Base-by-base conservation (phyloP, 2,329 filamentous ascomycete genomes). In the Raffaelea deltoideospora region DNA sequence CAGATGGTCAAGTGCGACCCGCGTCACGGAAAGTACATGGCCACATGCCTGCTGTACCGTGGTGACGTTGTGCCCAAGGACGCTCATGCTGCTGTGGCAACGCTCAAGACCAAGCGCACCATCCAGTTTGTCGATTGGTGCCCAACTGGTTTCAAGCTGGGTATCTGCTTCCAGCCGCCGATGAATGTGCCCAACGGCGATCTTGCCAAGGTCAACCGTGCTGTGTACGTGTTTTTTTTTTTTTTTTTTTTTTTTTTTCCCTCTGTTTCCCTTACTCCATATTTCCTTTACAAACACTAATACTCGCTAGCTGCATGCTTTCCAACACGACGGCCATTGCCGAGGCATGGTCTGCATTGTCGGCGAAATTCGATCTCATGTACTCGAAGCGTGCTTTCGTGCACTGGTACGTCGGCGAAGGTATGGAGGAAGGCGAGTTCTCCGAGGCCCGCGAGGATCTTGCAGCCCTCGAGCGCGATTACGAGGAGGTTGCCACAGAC, bases 1-100 rank as follows among this genome's bases (percentile, higher is more conserved):
- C 88, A 98, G 79, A 98, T 98, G 88, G 88, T 98, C 61, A 94
- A 94, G 75, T 98, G 88, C 59, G 90, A 98, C 61, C 88, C 88
- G 51, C 86, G 87, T 56, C 87, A 92, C 63, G 88, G 88, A 65
- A 98, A 98, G 75, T 98, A 98, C 76, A 98, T 98, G 88, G 88
- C 88, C 47, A 95, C 87, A 53, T 95, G 87, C 64, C 65, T 98
- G 65, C 69, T 98, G 60, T 98, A 98, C 76, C 88, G 88, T 59
- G 90, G 88, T 62, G 90, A 96, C 54, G 88, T 98, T 51, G 90
- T 96, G 44, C 84, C 88, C 64, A 92, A 93, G 67, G 88, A 96
- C 55, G 83, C 84, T 48, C 84, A 95, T 69, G 75, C 67, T 42
- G 88, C 90, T 47, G 87, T 96, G 50, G 87, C 88, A 44, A 86